Conservation (phyloP, 345 rosid genomes). For the Sonneratia alba region DNA sequence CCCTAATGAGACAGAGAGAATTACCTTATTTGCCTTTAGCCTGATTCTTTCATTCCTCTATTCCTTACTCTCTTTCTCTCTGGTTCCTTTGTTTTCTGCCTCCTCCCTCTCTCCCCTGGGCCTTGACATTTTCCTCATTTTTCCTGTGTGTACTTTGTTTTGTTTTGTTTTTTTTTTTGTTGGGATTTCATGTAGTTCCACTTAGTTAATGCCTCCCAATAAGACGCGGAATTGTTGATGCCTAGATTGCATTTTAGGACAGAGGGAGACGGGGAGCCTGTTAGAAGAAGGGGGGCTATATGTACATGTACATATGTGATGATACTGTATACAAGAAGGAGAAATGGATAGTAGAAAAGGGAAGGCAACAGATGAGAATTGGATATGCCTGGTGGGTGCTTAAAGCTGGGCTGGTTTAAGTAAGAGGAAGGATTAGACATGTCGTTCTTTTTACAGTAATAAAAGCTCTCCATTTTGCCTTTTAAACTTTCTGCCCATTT, state of each 20-base stretch:
- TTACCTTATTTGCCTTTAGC: slow-evolving; percentile 39
- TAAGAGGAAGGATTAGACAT: neutral
- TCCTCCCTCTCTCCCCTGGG: slow-evolving; percentile 7
- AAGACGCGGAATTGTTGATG: slow-evolving; percentile 33
- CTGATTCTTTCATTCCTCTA: slow-evolving; percentile 58
- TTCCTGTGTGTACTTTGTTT: no score
- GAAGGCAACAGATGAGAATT: slow-evolving; percentile 16
- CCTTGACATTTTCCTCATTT: neutral
- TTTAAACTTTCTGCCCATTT: neutral
- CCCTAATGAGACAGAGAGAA: slow-evolving; percentile 13
- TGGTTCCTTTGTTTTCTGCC: slow-evolving; percentile 25
- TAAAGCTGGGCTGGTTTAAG: slow-evolving; percentile 34
- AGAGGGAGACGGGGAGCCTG: slow-evolving; percentile 15
- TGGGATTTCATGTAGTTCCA: slow-evolving; percentile 32
- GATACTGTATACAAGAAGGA: slow-evolving; percentile 29
- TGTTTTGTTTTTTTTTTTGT: slow-evolving; percentile 7
- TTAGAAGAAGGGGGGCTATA: slow-evolving; percentile 25
- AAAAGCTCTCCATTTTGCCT: slow-evolving; percentile 30
- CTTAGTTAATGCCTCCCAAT: slow-evolving; percentile 26
- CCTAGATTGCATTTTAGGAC: slow-evolving; percentile 19
- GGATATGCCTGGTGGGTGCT: slow-evolving; percentile 39
- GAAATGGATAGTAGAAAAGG: neutral
- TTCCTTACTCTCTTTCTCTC: slow-evolving; percentile 20
- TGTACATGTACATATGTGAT: slow-evolving; percentile 49
- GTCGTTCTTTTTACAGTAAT: slow-evolving; percentile 18